phyloP scores from a whole-genome alignment of 2,329 filamentous ascomycete genomes.

The Drechslerella coelobrocha region DNA sequence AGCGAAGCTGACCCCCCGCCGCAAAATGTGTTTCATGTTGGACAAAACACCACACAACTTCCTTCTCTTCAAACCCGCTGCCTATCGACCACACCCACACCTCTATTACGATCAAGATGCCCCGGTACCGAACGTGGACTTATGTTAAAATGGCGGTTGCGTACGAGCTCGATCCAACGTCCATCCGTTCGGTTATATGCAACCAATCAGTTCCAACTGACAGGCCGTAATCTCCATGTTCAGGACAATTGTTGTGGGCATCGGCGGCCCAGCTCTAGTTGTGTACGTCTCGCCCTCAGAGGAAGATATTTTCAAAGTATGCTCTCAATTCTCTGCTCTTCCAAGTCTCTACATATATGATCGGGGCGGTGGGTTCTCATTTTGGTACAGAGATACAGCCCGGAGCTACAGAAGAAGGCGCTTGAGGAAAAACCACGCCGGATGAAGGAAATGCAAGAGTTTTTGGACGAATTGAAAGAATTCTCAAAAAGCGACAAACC shows the following conservation, averaged over 20 bases:
- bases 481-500: conserved; percentile 90
- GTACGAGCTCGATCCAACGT: conserved; percentile 14
- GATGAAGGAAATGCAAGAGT: conserved; percentile 87
- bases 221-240: conserved; percentile 9
- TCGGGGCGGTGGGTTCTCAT: background rate
- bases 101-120: conserved; percentile 11
- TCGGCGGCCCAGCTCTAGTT: conserved; percentile 86
- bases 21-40: no score
- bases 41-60: background rate
- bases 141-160: conserved; percentile 42
- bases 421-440: conserved; percentile 77
- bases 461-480: conserved; percentile 81
- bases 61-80: background rate
- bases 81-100: background rate
- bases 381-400: conserved; percentile 79
- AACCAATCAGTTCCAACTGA: background rate
- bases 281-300: conserved; percentile 82
- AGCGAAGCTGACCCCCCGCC: no score
- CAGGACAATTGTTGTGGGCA: conserved; percentile 74
- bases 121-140: conserved; percentile 17
- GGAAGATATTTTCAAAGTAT: conserved; percentile 71
- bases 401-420: conserved; percentile 86
- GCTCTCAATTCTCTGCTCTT: background rate
- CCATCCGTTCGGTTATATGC: background rate
- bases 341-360: background rate